phyloP scores from a whole-genome alignment of 164 flowering plant genomes.

The Umbilicus rupestris region DNA sequence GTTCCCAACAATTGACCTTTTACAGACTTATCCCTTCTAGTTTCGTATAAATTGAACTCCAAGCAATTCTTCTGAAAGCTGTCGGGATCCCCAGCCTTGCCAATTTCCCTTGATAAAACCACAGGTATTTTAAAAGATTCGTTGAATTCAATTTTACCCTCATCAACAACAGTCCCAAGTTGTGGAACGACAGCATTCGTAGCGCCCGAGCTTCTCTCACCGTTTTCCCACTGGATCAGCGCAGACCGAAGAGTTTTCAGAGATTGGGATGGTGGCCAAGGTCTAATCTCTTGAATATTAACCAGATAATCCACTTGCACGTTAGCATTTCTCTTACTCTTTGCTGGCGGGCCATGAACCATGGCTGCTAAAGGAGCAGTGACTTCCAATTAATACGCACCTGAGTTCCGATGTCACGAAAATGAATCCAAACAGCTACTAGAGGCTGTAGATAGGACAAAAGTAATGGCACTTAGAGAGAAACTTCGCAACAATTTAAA shows the following conservation, averaged over 20 bases:
- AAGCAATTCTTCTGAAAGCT: slow-evolving; percentile 31
- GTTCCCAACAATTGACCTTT: slow-evolving; percentile 35
- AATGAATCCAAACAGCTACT: too few relatives aligned
- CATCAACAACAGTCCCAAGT: slow-evolving; percentile 27
- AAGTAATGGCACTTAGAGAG: too few relatives aligned
- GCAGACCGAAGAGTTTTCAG: slow-evolving; percentile 34
- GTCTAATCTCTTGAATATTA: slow-evolving; percentile 35
- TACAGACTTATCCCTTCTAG: slow-evolving; percentile 28
- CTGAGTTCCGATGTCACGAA: too few relatives aligned
- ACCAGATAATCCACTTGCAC: slow-evolving; percentile 27
- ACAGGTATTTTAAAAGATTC: slow-evolving; percentile 34
- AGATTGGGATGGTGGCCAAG: slow-evolving; percentile 48
- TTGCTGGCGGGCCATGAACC: slow-evolving; percentile 31
- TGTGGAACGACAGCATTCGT: slow-evolving; percentile 27
- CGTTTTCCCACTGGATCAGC: slow-evolving; percentile 42
- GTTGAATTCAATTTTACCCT: slow-evolving; percentile 40
- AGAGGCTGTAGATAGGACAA: too few relatives aligned
- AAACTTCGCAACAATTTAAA: too few relatives aligned
- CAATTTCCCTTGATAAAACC: slow-evolving; percentile 21
- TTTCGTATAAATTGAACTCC: slow-evolving; percentile 36
- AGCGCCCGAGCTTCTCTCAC: slow-evolving; percentile 35
- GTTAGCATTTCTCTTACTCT: slow-evolving; percentile 20
- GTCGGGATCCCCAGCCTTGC: slow-evolving; percentile 21
- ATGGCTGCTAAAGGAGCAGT: slow-evolving; percentile 14
- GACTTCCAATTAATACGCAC: not conserved